A percentile compares a stretch with the other conserved stretches of the same genome.
phyloP scores from a whole-genome alignment of 257 asterid genomes.

The Penstemon newberryi region DNA sequence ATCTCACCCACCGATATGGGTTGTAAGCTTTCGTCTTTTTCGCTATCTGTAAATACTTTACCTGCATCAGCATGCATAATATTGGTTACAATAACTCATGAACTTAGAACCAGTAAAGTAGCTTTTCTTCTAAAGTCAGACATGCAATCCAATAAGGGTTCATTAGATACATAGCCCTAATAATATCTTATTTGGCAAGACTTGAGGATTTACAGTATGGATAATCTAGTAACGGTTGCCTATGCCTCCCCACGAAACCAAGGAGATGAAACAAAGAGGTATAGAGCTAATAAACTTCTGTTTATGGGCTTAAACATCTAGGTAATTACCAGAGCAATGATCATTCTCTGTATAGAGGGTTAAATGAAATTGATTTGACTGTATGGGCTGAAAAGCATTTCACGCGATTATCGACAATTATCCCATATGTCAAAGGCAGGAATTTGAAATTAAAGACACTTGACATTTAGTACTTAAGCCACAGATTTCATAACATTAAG shows the following conservation, averaged over 20 bases:
- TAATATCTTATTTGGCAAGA: too few species aligned
- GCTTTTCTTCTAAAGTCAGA: neutral
- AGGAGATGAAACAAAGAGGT: neutral
- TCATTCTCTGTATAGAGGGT: slow-evolving; percentile 7
- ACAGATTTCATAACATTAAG: slow-evolving; percentile 15
- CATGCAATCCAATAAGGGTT: neutral
- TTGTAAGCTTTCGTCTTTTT: slow-evolving; percentile 78
- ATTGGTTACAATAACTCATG: slow-evolving; percentile 17
- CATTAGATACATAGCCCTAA: neutral
- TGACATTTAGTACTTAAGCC: neutral
- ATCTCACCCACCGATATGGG: slow-evolving; percentile 97
- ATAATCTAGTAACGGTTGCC: neutral
- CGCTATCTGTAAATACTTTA: slow-evolving; percentile 89
- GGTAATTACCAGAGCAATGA: neutral
- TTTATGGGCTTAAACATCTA: neutral
- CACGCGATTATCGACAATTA: too few species aligned
- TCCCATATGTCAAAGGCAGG: too few species aligned
- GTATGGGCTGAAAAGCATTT: too few species aligned
- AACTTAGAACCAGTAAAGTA: neutral
- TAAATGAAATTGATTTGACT: neutral
- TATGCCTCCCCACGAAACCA: neutral
- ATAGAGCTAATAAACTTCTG: neutral
- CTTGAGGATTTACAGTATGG: neutral
- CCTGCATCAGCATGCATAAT: slow-evolving; percentile 50
- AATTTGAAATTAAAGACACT: too few species aligned